Evolutionary conservation across 805 yeast genomes (phyloP).

Genomic region (Candida succiphila): DNA sequence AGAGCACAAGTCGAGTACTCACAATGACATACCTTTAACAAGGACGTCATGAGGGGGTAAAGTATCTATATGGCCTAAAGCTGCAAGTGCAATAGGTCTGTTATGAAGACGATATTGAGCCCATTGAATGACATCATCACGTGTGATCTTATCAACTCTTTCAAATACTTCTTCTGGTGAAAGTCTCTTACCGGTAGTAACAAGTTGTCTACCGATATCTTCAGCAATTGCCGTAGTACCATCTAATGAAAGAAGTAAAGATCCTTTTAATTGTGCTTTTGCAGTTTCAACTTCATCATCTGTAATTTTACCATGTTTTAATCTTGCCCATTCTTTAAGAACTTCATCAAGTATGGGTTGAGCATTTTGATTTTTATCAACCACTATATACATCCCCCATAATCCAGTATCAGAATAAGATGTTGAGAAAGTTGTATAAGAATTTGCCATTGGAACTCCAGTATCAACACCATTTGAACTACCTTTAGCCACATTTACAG

Average conservation of each 20-base stretch:
- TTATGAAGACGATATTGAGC: slow-evolving; percentile 71
- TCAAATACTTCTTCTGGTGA: slow-evolving; percentile 67
- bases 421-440: slow-evolving; percentile 94
- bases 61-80: slow-evolving; percentile 69
- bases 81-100: slow-evolving; percentile 85
- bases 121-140: slow-evolving; percentile 77
- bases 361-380: slow-evolving; percentile 64
- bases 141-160: slow-evolving; percentile 68
- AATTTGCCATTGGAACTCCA: slow-evolving; percentile 69
- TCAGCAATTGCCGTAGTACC: slow-evolving; percentile 96
- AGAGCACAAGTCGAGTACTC: too few relatives aligned
- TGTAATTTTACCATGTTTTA: slow-evolving; percentile 66
- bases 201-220: slow-evolving; percentile 94
- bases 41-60: slow-evolving; percentile 63
- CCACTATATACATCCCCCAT: slow-evolving; percentile 92
- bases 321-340: slow-evolving; percentile 79
- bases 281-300: slow-evolving; percentile 89
- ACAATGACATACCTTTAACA: slow-evolving; percentile 19
- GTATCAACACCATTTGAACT: slow-evolving; percentile 39
- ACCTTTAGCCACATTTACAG: slow-evolving; percentile 21
- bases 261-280: slow-evolving; percentile 90
- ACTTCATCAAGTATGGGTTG: slow-evolving; percentile 65
- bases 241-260: slow-evolving; percentile 78
- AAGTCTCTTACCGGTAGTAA: slow-evolving; percentile 79
- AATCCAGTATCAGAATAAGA: slow-evolving; percentile 95